Evolutionary conservation across 345 rosid species (phyloP), one percentile per base, ranked within the genome.

Genomic region (Populus simonii): DNA sequence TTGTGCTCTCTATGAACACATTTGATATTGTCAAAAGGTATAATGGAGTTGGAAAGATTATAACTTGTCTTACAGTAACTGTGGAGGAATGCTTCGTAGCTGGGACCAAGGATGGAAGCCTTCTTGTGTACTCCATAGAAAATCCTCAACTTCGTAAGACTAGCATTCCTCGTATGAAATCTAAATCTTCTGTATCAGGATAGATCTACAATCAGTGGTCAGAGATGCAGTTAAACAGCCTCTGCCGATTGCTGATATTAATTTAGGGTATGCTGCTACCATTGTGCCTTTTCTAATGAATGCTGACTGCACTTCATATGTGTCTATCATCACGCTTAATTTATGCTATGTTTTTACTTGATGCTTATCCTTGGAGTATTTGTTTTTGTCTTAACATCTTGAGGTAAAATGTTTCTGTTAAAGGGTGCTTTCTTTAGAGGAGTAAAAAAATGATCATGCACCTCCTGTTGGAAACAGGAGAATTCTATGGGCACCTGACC

Each of bases 31-130:
- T 93, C 77, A 87, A 83, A 70, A 88, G 88, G 85, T 95, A 89
- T 35, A 86, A 49, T 51, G 98, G 98, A 76, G 88, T 90, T 27
- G 99, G 98, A 74, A 95, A 92, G 86, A 80, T 89, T 65, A 93
- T 92, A 62, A 93, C 96, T 10, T 88, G 96, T 79, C 82, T 95
- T 25, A 87, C 85, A 36, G 98, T 95, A 70, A 95, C 98, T 45
- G 91, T 86, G 51, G 97, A 95, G 83, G 97, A 95, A 71, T 93
- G 99, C 85, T 90, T 95, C 89, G 83, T 95, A 84, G 97, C 97
- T 33, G 99, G 99, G 76, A 92, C 97, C 51, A 95, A 91, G 89
- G 99, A 95, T 78, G 99, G 99, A 79, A 83, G 74, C 84, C 89
- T 94, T 86, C 97, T 94, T 77, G 94, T 94, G 47, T 94, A 94